phyloP scores from a whole-genome alignment of 192 early-diverging fungal species.

The Lobosporangium transversale region DNA sequence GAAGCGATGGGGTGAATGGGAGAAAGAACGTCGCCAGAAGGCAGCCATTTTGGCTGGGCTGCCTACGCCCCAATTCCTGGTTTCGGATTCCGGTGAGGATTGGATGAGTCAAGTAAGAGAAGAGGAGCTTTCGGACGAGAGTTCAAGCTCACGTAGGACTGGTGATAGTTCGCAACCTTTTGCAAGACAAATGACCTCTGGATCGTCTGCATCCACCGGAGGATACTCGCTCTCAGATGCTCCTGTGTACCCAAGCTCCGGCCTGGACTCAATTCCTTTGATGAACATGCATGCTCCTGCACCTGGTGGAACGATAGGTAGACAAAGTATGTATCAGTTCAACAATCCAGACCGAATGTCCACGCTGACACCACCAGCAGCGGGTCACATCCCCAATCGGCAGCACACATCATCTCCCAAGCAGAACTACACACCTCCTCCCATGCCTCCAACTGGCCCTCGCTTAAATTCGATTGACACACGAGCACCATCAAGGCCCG shows the following conservation, averaged over 20 bases:
- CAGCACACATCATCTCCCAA: conserved; percentile 26
- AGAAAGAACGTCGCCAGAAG: conserved; percentile 55
- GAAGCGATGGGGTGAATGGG: conserved; percentile 78
- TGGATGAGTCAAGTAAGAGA: conserved; percentile 37
- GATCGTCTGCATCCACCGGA: conserved; percentile 26
- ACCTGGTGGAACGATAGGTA: conserved; percentile 48
- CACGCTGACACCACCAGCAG: conserved; percentile 9
- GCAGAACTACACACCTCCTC: conserved; percentile 29
- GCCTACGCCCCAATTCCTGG: conserved; percentile 49
- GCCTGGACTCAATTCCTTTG: conserved; percentile 43
- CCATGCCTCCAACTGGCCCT: conserved; percentile 44
- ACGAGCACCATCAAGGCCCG: conserved; percentile 15
- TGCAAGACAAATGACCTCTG: conserved; percentile 28
- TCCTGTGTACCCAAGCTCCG: conserved; percentile 3
- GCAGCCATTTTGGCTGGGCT: conserved; percentile 60
- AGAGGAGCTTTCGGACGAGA: conserved; percentile 48
- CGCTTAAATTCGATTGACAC: conserved; percentile 42
- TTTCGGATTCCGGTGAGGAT: conserved; percentile 51
- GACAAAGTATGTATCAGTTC: conserved; percentile 9
- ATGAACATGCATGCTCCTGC: conserved; percentile 48
- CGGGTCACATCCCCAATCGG: conserved; percentile 15
- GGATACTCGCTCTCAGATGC: conserved; percentile 34
- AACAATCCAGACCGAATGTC: conserved; percentile 20
- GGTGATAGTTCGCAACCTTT: conserved; percentile 42
- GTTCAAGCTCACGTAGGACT: conserved; percentile 35